Percentiles rank a stretch among this genome's conserved stretches.
phyloP scores from a whole-genome alignment of 768 basidiomycete genomes.

The Wakefieldia striispora region DNA sequence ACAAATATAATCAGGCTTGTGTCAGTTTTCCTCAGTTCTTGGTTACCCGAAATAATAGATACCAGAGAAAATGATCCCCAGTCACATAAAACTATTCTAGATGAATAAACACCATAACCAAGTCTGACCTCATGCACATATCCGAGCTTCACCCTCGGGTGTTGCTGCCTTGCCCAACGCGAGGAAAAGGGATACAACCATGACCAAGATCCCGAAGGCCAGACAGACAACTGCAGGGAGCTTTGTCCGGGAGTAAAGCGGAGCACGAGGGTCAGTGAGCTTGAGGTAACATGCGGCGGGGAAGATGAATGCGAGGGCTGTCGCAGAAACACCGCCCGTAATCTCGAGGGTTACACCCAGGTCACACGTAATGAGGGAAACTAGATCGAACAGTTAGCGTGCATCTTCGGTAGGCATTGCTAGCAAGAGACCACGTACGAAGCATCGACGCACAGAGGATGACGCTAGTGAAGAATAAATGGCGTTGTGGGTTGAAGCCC shows the following conservation, averaged over 20 bases:
- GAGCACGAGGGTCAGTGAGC: constrained; percentile 52
- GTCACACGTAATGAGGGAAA: constrained; percentile 91
- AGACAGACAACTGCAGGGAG: constrained; percentile 74
- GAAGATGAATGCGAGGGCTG: constrained; percentile 90
- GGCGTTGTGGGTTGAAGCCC: constrained; percentile 75
- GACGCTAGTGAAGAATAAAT: constrained; percentile 86
- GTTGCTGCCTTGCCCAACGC: constrained; percentile 81
- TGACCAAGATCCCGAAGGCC: constrained; percentile 70
- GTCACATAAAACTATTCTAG: constrained; percentile 1
- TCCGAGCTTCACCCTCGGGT: constrained; percentile 64
- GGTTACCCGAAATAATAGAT: too few relatives aligned
- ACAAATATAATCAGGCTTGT: too few relatives aligned
- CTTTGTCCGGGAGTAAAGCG: constrained; percentile 70
- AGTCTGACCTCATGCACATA: constrained; percentile 53
- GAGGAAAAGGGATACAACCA: constrained; percentile 74
- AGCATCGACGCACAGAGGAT: constrained; percentile 82
- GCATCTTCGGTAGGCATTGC: background rate
- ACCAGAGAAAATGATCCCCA: background rate
- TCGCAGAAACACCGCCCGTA: constrained; percentile 93
- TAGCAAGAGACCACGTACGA: constrained; percentile 44
- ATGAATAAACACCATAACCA: constrained; percentile 24
- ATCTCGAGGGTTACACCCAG: constrained; percentile 98
- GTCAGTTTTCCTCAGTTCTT: too few relatives aligned
- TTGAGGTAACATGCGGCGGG: constrained; percentile 85
- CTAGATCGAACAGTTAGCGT: constrained; percentile 39